Percentiles rank a stretch among this genome's conserved stretches.
Evolutionary conservation across 345 rosid genomes (phyloP).

Genomic region (Anacardium occidentale): DNA sequence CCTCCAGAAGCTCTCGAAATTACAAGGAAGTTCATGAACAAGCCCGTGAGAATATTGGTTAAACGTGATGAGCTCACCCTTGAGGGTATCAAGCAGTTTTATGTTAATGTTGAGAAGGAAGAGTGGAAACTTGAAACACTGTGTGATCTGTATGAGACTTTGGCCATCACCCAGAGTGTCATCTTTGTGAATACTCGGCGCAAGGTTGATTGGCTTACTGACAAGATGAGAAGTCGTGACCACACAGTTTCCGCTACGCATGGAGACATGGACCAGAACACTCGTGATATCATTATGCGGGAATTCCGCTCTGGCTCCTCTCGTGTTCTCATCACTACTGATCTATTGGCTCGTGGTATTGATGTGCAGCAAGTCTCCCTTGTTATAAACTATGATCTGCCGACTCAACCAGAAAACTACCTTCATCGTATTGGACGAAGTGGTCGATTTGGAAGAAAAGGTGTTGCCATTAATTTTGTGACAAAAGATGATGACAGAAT

Average conservation of each 20-base stretch:
- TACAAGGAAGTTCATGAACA: constrained; percentile 85
- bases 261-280: constrained; percentile 94
- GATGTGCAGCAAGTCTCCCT: constrained; percentile 94
- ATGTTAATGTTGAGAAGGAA: constrained; percentile 77
- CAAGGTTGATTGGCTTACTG: constrained; percentile 91
- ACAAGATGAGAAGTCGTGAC: constrained; percentile 77
- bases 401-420: constrained; percentile 88
- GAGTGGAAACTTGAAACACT: constrained; percentile 87
- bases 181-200: constrained; percentile 88
- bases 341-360: constrained; percentile 83
- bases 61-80: constrained; percentile 92
- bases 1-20: constrained; percentile 93
- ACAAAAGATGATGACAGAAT: constrained; percentile 65
- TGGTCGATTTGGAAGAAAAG: constrained; percentile 87
- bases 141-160: constrained; percentile 78
- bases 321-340: constrained; percentile 81
- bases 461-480: constrained; percentile 78
- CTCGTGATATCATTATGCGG: constrained; percentile 79
- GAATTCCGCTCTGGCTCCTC: constrained; percentile 88
- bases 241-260: constrained; percentile 93
- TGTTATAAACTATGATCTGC: constrained; percentile 79
- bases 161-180: constrained; percentile 87
- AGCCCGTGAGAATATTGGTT: constrained; percentile 80
- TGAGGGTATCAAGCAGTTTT: constrained; percentile 86
- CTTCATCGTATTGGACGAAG: constrained; percentile 84